Percentiles rank a stretch among this genome's conserved stretches.
Conservation (phyloP, 352 stramenopile genomes). For the Phytophthora agathidicida region DNA sequence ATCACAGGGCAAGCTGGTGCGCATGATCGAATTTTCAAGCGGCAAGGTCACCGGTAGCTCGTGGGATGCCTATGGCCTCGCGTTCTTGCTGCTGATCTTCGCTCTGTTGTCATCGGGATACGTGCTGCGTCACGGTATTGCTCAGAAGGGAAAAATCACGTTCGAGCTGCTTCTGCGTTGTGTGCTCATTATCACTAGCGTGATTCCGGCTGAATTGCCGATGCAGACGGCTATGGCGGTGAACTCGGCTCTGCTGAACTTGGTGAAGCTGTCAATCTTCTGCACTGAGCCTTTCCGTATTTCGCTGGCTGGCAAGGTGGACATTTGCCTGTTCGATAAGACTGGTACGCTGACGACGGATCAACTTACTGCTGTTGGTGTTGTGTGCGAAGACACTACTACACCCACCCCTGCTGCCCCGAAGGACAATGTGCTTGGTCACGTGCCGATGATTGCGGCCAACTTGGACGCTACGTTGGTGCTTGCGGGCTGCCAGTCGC, state of each 20-base stretch:
- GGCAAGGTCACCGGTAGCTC: constrained; percentile 96
- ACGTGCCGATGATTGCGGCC: constrained; percentile 85
- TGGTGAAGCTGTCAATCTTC: constrained; percentile 97
- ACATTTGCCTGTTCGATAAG: constrained; percentile 99
- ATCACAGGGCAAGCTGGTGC: constrained; percentile 97
- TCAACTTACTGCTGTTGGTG: constrained; percentile 93
- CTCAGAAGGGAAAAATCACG: constrained; percentile 91
- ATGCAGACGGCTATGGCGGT: constrained; percentile 98
- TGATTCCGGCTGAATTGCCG: constrained; percentile 98
- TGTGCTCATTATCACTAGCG: constrained; percentile 98
- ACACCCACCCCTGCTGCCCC: constrained; percentile 33
- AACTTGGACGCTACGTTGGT: constrained; percentile 86
- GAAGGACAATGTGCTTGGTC: constrained; percentile 57
- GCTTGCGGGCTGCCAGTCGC: constrained; percentile 94
- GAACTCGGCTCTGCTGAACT: constrained; percentile 94
- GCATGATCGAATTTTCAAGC: constrained; percentile 98
- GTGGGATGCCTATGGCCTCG: constrained; percentile 96
- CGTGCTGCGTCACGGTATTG: constrained; percentile 92
- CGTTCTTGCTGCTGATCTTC: constrained; percentile 96
- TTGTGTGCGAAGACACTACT: constrained; percentile 85
- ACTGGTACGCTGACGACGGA: constrained; percentile 98
- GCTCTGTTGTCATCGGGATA: constrained; percentile 94
- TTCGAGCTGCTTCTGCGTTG: constrained; percentile 98
- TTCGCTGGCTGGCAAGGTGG: constrained; percentile 95
- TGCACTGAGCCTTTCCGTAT: constrained; percentile 99